phyloP scores from a whole-genome alignment of 257 asterid species.

The Coffea canephora region DNA sequence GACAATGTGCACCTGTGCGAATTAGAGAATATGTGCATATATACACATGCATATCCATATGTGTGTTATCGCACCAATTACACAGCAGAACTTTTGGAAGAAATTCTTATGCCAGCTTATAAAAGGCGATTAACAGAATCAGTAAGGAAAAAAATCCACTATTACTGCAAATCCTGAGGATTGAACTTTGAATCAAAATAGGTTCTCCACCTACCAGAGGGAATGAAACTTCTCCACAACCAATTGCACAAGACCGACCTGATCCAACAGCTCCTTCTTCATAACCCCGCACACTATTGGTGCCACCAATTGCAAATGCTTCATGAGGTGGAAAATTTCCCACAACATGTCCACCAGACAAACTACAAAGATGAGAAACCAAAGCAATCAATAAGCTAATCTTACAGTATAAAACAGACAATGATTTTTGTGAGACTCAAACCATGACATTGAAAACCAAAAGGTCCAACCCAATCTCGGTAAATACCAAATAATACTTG shows the following conservation, averaged over 20 bases:
- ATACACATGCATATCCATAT: too few species aligned
- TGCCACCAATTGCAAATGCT: slow-evolving; percentile 97
- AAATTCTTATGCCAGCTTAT: not conserved
- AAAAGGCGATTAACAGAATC: not conserved
- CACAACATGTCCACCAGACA: slow-evolving; percentile 81
- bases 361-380: slow-evolving; percentile 37
- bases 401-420: not conserved
- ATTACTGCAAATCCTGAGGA: not conserved
- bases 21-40: not conserved
- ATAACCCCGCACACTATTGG: slow-evolving; percentile 93
- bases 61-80: too few species aligned
- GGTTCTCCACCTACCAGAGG: slow-evolving; percentile 64
- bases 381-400: slow-evolving; percentile 18
- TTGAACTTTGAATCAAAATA: not conserved
- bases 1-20: not conserved
- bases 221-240: slow-evolving; percentile 87
- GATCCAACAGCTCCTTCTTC: slow-evolving; percentile 98
- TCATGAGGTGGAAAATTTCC: slow-evolving; percentile 98
- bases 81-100: not conserved
- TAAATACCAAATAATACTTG: not conserved
- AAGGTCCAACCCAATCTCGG: not conserved
- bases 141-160: not conserved
- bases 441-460: not conserved
- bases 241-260: slow-evolving; percentile 79
- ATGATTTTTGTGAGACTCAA: not conserved